A percentile compares a stretch with the other conserved stretches of the same genome.
phyloP scores from a whole-genome alignment of 208 protist species.

The Trypanosomatidae sp. region DNA sequence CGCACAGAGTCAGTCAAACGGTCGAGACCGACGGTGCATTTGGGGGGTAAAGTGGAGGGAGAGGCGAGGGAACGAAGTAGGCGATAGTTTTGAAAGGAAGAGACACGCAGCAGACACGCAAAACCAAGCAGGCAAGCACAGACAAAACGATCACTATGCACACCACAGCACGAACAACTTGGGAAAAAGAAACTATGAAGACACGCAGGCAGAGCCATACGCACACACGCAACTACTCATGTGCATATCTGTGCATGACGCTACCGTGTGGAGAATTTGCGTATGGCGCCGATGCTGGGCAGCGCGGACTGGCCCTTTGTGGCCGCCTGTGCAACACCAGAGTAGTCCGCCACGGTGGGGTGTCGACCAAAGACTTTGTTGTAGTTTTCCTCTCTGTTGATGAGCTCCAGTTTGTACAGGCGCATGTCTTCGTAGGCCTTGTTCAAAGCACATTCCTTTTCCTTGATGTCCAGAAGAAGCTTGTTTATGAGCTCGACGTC shows the following conservation, averaged over 20 bases:
- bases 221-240: background rate
- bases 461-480: conserved; percentile 73
- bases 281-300: conserved; percentile 2
- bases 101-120: background rate
- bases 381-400: conserved; percentile 95
- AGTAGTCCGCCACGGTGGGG: conserved; percentile 48
- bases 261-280: conserved; percentile 19
- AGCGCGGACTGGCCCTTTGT: conserved; percentile 9
- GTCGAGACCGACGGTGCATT: background rate
- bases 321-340: conserved; percentile 11
- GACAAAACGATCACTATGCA: background rate
- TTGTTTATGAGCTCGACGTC: conserved; percentile 90
- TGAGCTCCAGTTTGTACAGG: conserved; percentile 93
- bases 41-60: background rate
- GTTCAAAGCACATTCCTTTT: conserved; percentile 68
- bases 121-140: background rate
- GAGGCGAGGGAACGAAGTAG: background rate
- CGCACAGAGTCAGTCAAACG: background rate
- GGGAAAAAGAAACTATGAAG: conserved; percentile 3
- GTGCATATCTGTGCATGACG: background rate
- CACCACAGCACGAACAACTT: background rate
- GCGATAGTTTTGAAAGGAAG: conserved; percentile 6
- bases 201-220: background rate
- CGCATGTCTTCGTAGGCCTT: conserved; percentile 91
- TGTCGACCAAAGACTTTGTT: conserved; percentile 92